Conservation (phyloP, 108 stramenopile species). For the Skeletonema menzelii region DNA sequence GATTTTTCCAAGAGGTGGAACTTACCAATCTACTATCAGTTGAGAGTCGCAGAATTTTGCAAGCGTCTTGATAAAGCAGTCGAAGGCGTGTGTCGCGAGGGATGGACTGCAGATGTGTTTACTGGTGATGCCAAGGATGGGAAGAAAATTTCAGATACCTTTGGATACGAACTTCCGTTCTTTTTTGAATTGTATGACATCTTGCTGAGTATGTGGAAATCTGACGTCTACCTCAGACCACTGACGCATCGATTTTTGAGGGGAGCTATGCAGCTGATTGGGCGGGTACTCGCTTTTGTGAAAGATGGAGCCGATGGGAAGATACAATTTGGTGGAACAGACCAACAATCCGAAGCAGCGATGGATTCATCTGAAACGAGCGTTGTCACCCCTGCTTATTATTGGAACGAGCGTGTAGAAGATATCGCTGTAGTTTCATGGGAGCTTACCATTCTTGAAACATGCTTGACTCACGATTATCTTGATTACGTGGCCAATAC, state of each 20-base stretch:
- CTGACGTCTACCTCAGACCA: constrained; percentile 73
- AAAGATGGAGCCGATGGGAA: constrained; percentile 75
- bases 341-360: background rate
- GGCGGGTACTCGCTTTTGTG: constrained; percentile 71
- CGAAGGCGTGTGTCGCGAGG: constrained; percentile 55
- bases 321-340: constrained; percentile 66
- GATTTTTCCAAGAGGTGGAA: constrained; percentile 89
- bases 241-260: constrained; percentile 78
- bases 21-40: constrained; percentile 89
- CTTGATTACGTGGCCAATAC: constrained; percentile 49
- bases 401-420: constrained; percentile 71
- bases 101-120: constrained; percentile 81
- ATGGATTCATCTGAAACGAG: constrained; percentile 27
- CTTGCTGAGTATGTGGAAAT: constrained; percentile 61
- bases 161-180: constrained; percentile 78
- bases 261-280: constrained; percentile 78
- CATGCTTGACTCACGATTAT: constrained; percentile 67
- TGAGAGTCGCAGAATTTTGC: constrained; percentile 85
- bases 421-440: constrained; percentile 86
- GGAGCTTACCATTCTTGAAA: constrained; percentile 82
- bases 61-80: constrained; percentile 77
- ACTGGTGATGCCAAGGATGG: constrained; percentile 48
- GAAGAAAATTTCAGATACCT: constrained; percentile 42
- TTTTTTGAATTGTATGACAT: constrained; percentile 82
- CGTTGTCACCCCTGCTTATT: constrained; percentile 49